Base-by-base conservation (phyloP, 2,329 filamentous ascomycete species). In the Grosmannia serpens region DNA sequence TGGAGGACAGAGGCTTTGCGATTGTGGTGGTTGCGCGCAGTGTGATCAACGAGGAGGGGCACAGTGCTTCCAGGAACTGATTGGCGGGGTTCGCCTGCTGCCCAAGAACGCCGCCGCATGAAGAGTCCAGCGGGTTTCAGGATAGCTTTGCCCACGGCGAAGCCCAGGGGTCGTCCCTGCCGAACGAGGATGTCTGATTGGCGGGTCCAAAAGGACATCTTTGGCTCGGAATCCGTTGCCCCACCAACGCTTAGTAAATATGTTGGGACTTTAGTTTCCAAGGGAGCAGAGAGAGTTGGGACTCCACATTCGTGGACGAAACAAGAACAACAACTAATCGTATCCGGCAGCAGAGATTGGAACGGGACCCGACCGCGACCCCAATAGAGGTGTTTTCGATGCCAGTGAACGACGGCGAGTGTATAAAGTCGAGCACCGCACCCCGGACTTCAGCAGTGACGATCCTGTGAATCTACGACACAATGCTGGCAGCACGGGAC, bases 401-500 rank as follows among this genome's bases (percentile, higher is more conserved):
- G 26, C 47, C 26, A 38, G 9, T 9, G 22, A 27, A 35, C 50
- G 20, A 13, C 20, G 7, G 29, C 10, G 29, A 53, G 50, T 53
- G 35, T 24, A 7, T 35, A 53, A 53, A 35, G 31, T 26, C 31
- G 13, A 33, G 13, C 9, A 35, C n/a, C 8, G 17, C 22, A 22
- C 31, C 33, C 24, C 20, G 20, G 26, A 50, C 24, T 15, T 26
- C 47, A 29, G 51, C 20, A 8, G 41, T n/a, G 41, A 20, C 51
- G 53, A 56, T 10, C 7, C 11, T 20, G 9, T 11, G 17, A n/a
- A 31, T 24, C 4, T 41, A 10, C 29, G 33, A 3, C 15, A 59
- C 17, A 4, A 95, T 91, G 89, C 78, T 90, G 69, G 88, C 88
- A 61, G 79, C 86, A 68, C 84, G 85, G 66, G 88, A 96, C 72